Percentiles rank a stretch among this genome's conserved stretches.
Conservation (phyloP, 2,329 filamentous ascomycete genomes). For the Fusarium sp. region DNA sequence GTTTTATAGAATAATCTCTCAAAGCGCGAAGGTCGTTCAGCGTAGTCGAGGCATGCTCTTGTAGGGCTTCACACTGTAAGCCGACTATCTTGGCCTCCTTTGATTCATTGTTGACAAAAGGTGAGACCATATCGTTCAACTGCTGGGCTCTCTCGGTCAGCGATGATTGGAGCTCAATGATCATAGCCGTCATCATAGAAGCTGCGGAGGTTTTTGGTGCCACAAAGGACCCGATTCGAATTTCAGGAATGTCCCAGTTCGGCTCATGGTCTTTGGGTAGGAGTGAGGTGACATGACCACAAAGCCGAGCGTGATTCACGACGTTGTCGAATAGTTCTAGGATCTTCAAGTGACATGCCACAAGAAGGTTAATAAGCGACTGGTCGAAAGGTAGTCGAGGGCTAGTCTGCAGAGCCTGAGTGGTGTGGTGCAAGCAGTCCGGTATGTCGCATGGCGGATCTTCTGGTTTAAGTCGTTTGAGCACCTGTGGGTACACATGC, state of each 20-base stretch:
- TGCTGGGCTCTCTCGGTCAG: slow-evolving; percentile 41
- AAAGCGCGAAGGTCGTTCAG: slow-evolving; percentile 33
- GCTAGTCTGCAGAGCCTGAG: slow-evolving; percentile 28
- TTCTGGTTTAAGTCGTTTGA: slow-evolving; percentile 29
- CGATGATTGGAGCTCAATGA: slow-evolving; percentile 51
- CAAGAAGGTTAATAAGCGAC: slow-evolving; percentile 55
- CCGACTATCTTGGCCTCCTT: slow-evolving; percentile 42
- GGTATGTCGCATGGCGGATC: slow-evolving; percentile 48
- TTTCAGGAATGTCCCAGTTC: slow-evolving; percentile 56
- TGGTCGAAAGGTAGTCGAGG: slow-evolving; percentile 48
- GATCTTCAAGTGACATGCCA: slow-evolving; percentile 57
- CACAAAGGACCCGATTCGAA: slow-evolving; percentile 59
- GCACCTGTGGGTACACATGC: slow-evolving; percentile 54
- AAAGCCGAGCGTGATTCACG: slow-evolving; percentile 51
- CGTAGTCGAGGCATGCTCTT: slow-evolving; percentile 38
- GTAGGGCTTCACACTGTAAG: slow-evolving; percentile 49
- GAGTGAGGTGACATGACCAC: slow-evolving; percentile 49
- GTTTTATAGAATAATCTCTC: slow-evolving; percentile 20
- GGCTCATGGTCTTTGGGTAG: slow-evolving; percentile 50
- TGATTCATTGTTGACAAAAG: slow-evolving; percentile 15
- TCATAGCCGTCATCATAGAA: slow-evolving; percentile 52
- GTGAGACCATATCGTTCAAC: slow-evolving; percentile 24
- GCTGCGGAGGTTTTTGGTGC: slow-evolving; percentile 53
- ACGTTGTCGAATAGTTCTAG: slow-evolving; percentile 57
- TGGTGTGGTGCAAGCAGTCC: slow-evolving; percentile 54